Conservation (phyloP, 2,329 filamentous ascomycete species). For the Atkinsonella texensis region DNA sequence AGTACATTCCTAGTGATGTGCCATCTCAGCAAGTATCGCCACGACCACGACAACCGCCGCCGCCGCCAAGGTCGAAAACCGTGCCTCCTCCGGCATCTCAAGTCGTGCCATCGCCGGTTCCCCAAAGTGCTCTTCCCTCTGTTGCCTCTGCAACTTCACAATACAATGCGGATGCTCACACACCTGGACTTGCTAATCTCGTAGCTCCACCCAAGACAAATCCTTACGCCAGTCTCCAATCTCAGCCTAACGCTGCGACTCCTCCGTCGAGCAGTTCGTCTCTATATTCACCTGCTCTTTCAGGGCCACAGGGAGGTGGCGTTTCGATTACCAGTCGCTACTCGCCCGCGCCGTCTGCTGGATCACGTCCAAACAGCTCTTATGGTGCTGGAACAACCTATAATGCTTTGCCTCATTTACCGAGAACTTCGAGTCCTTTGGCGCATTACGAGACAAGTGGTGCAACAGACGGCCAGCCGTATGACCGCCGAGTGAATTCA, state of each 20-base stretch:
- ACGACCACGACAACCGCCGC: slow-evolving; percentile 13
- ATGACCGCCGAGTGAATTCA: slow-evolving; percentile 38
- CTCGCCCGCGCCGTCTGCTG: slow-evolving; percentile 31
- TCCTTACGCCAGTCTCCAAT: slow-evolving; percentile 39
- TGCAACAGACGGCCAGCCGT: slow-evolving; percentile 29
- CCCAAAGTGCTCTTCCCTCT: slow-evolving; percentile 11
- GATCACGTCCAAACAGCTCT: slow-evolving; percentile 30
- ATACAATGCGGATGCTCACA: slow-evolving; percentile 4
- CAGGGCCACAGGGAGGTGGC: slow-evolving; percentile 23
- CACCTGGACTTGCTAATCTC: slow-evolving; percentile 25
- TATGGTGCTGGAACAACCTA: slow-evolving; percentile 27
- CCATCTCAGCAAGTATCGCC: slow-evolving; percentile 1
- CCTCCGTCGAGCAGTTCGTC: slow-evolving; percentile 24
- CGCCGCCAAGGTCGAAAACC: slow-evolving; percentile 18
- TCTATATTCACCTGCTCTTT: slow-evolving; percentile 52
- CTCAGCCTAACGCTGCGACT: slow-evolving; percentile 20
- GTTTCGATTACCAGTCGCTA: slow-evolving; percentile 37
- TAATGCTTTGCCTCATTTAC: slow-evolving; percentile 43
- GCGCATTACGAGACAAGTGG: slow-evolving; percentile 49
- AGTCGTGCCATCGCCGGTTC: slow-evolving; percentile 9
- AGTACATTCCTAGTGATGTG: slow-evolving; percentile 5
- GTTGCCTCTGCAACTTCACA: slow-evolving; percentile 13
- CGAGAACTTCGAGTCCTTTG: slow-evolving; percentile 53
- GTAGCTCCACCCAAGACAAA: slow-evolving; percentile 40
- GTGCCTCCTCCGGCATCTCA: slow-evolving; percentile 14